phyloP scores from a whole-genome alignment of 1,284 basidiomycete genomes.

The Sparassis latifolia region DNA sequence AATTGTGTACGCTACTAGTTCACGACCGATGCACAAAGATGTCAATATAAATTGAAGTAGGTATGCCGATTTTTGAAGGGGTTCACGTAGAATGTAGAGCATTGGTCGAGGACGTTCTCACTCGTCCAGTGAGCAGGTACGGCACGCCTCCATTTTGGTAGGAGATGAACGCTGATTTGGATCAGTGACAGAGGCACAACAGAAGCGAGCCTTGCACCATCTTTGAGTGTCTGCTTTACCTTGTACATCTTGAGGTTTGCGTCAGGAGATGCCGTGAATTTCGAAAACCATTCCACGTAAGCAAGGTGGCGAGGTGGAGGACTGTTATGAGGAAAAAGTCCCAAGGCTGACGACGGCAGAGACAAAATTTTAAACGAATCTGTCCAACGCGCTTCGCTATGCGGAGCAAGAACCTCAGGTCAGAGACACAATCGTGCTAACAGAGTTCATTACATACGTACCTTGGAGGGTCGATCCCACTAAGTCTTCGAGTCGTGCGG shows the following conservation, averaged over 20 bases:
- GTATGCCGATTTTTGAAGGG: constrained; percentile 22
- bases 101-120: constrained; percentile 27
- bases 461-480: neutral
- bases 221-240: constrained; percentile 9
- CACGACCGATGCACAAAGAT: too few species aligned
- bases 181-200: constrained; percentile 22
- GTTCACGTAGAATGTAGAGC: constrained; percentile 24
- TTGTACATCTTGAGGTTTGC: constrained; percentile 11
- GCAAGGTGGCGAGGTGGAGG: constrained; percentile 17
- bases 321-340: constrained; percentile 8
- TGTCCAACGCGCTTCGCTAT: constrained; percentile 15
- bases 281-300: constrained; percentile 28
- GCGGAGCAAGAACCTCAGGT: neutral
- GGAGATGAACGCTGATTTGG: constrained; percentile 24
- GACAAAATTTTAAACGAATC: constrained; percentile 12
- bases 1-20: too few species aligned
- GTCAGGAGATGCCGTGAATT: constrained; percentile 9
- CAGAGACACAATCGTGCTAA: neutral
- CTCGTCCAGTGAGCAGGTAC: constrained; percentile 26
- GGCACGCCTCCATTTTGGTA: constrained; percentile 9
- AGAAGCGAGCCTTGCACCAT: constrained; percentile 13
- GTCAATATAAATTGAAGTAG: constrained; percentile 13
- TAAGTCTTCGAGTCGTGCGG: neutral
- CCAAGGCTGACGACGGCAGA: neutral
- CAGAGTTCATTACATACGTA: neutral